Percentiles rank a stretch among this genome's conserved stretches.
Evolutionary conservation across 495 filamentous ascomycete genomes (phyloP).

Genomic region (Stereocaulon alpinum): DNA sequence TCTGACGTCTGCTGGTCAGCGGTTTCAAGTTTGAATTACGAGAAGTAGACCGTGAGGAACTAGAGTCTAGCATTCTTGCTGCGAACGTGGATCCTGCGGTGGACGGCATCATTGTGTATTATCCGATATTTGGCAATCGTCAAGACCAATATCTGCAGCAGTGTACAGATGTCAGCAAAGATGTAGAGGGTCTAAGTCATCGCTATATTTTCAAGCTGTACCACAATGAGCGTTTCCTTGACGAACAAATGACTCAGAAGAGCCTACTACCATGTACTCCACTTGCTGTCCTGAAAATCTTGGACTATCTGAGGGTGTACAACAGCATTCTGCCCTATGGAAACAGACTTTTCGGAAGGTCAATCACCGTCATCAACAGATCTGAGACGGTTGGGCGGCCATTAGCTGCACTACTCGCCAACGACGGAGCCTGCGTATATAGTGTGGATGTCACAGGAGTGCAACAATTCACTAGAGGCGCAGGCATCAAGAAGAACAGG

Average conservation of each 20-base stretch:
- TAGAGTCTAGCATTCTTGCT: conserved; percentile 73
- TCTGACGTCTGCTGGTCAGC: conserved; percentile 35
- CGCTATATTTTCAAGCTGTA: conserved; percentile 98
- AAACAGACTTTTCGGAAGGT: conserved; percentile 82
- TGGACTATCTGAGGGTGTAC: conserved; percentile 91
- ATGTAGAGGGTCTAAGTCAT: conserved; percentile 92
- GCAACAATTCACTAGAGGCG: conserved; percentile 83
- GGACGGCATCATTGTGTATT: conserved; percentile 96
- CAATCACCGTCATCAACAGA: conserved; percentile 89
- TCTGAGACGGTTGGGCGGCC: conserved; percentile 91
- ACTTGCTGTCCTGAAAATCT: conserved; percentile 87
- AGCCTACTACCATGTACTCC: conserved; percentile 92
- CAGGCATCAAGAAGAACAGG: conserved; percentile 65
- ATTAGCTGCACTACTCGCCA: conserved; percentile 87
- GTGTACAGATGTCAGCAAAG: conserved; percentile 79
- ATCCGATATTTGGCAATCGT: conserved; percentile 83
- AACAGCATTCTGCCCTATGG: conserved; percentile 92
- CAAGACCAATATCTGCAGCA: conserved; percentile 94
- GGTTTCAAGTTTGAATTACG: conserved; percentile 83
- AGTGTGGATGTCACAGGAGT: conserved; percentile 85
- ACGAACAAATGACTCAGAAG: conserved; percentile 69
- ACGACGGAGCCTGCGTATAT: conserved; percentile 92
- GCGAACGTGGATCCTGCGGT: conserved; percentile 71
- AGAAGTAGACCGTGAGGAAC: conserved; percentile 68
- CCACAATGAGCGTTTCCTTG: conserved; percentile 91